Percentiles rank a stretch among this genome's conserved stretches.
Conservation (phyloP, 140 eudicot genomes). For the Ambrosia hybrid region DNA sequence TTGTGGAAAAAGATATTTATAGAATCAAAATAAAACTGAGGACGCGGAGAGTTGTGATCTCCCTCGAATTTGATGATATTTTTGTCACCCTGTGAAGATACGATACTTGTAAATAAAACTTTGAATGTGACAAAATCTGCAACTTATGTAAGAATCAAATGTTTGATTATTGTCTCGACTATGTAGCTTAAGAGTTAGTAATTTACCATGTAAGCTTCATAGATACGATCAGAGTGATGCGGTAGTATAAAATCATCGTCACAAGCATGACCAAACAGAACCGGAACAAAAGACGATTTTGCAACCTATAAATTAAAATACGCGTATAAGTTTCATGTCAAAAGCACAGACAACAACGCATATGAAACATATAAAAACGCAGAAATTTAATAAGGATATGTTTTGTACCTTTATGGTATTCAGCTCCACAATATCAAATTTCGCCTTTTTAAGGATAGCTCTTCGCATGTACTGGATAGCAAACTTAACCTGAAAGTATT, state of each 20-base stretch:
- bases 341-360: constrained; percentile 3
- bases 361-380: background rate
- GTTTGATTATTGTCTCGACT: background rate
- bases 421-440: constrained; percentile 81
- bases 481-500: constrained; percentile 62
- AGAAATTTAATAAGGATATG: background rate
- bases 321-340: background rate
- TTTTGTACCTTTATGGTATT: constrained; percentile 72
- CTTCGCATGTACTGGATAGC: constrained; percentile 94
- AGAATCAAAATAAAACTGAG: constrained; percentile 94
- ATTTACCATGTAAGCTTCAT: constrained; percentile 83
- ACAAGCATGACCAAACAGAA: constrained; percentile 78
- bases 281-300: constrained; percentile 83
- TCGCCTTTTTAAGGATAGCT: constrained; percentile 89
- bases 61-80: constrained; percentile 97
- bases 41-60: constrained; percentile 96
- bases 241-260: constrained; percentile 96
- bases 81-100: constrained; percentile 83
- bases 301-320: constrained; percentile 57
- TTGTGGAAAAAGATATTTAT: constrained; percentile 91
- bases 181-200: background rate
- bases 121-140: background rate
- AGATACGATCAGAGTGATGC: constrained; percentile 87
- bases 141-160: constrained; percentile 10
- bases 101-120: background rate